Percentiles rank a stretch among this genome's conserved stretches.
These are phyloP conservation scores for Leptomonas seymouri DNA, from an alignment of 208 protist genomes.

Conservation along the genomic window DNA sequence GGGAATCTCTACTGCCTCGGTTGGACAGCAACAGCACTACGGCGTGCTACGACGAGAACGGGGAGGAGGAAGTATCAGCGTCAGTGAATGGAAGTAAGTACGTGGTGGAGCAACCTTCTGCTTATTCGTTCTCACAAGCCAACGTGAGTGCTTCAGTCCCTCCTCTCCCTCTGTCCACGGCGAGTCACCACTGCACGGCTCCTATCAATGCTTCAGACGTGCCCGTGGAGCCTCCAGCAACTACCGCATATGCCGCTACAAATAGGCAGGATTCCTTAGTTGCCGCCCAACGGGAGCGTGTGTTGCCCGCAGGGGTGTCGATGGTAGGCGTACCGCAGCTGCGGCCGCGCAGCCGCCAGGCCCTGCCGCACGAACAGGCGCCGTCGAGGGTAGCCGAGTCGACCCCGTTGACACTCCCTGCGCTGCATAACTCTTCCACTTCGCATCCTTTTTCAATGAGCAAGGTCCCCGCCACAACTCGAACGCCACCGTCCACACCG, in stretches of 20 bases:
- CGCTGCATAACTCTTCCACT: background rate
- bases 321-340: background rate
- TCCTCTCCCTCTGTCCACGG: background rate
- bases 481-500: background rate
- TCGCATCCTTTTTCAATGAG: background rate
- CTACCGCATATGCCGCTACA: background rate
- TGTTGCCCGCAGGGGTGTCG: background rate
- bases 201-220: conserved; percentile 20
- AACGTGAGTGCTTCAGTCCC: background rate
- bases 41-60: background rate
- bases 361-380: background rate
- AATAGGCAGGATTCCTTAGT: too few relatives aligned
- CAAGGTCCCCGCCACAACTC: background rate
- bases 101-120: background rate
- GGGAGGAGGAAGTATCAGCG: background rate
- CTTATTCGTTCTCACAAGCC: background rate
- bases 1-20: background rate
- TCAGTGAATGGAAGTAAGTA: background rate
- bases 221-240: conserved; percentile 12
- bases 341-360: background rate
- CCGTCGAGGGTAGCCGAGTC: conserved; percentile 1
- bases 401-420: background rate
- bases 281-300: too few relatives aligned
- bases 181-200: conserved; percentile 8
- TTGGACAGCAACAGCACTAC: background rate